Percentiles rank a stretch among this genome's conserved stretches.
These are phyloP conservation scores for Tephrocybe rancida DNA, from an alignment of 768 basidiomycete genomes.

Conservation along the genomic window DNA sequence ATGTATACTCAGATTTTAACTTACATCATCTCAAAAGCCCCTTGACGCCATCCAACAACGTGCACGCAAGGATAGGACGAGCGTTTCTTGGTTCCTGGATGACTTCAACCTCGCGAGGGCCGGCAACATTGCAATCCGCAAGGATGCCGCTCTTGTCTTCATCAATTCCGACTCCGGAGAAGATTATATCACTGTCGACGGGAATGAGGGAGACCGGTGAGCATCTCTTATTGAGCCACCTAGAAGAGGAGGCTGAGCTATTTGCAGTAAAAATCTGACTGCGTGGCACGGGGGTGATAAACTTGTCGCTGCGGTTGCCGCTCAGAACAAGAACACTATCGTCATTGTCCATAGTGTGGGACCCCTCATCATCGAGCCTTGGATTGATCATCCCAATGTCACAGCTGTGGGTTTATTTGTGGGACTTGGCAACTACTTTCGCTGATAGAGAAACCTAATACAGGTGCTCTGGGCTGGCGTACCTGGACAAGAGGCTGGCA, in stretches of 20 bases:
- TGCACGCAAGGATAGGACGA: constrained; percentile 67
- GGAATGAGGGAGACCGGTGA: constrained; percentile 74
- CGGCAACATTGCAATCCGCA: constrained; percentile 44
- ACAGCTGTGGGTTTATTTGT: constrained; percentile 52
- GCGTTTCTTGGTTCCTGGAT: constrained; percentile 67
- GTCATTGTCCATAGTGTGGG: constrained; percentile 70
- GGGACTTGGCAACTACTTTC: constrained; percentile 19
- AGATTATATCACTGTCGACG: constrained; percentile 77
- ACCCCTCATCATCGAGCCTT: constrained; percentile 60
- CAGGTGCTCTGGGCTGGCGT: constrained; percentile 68
- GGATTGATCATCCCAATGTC: constrained; percentile 75
- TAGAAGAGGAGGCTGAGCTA: background rate
- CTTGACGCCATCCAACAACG: constrained; percentile 79
- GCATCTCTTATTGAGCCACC: constrained; percentile 4
- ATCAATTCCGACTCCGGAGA: constrained; percentile 86
- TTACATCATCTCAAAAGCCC: constrained; percentile 46
- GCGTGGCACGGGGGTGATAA: constrained; percentile 75
- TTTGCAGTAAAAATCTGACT: constrained; percentile 61
- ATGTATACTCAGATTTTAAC: background rate
- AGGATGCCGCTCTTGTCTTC: constrained; percentile 78
- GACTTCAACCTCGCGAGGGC: constrained; percentile 65
- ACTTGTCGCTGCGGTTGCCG: constrained; percentile 69
- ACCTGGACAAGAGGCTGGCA: constrained; percentile 72
- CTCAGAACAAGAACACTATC: constrained; percentile 70
- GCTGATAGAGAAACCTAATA: constrained; percentile 3